Conservation (phyloP, 768 basidiomycete genomes). For the Lactarius psammicola region DNA sequence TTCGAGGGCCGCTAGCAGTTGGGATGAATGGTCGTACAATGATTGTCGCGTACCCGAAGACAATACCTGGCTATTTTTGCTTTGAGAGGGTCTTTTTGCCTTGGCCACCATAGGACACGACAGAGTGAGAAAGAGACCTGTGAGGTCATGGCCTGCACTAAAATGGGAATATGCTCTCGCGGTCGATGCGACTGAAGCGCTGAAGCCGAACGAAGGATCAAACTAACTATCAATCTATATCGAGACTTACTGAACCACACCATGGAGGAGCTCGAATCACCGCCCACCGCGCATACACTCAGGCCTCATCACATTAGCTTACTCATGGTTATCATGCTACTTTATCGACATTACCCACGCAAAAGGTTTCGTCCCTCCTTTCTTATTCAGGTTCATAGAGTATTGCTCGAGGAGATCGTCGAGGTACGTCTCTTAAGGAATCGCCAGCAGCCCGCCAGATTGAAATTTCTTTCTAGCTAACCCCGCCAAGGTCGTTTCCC, state of each 20-base stretch:
- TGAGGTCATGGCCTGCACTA: background rate
- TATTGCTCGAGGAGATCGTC: conserved; percentile 66
- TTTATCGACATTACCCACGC: conserved; percentile 58
- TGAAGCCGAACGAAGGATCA: background rate
- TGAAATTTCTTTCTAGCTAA: conserved; percentile 46
- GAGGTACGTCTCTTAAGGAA: conserved; percentile 46
- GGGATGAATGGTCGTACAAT: background rate
- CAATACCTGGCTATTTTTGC: conserved; percentile 33
- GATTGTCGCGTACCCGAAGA: background rate
- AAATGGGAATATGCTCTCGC: conserved; percentile 8
- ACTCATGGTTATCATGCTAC: conserved; percentile 58
- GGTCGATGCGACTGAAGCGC: background rate
- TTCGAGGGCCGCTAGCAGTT: conserved; percentile 48
- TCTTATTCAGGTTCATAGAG: conserved; percentile 59
- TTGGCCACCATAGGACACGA: conserved; percentile 33
- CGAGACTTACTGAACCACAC: conserved; percentile 7
- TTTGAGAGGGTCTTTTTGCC: conserved; percentile 38
- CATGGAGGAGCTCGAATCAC: conserved; percentile 46
- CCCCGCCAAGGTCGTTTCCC: conserved; percentile 54
- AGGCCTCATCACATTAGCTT: conserved; percentile 76
- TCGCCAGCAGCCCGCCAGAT: conserved; percentile 14
- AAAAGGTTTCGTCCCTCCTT: conserved; percentile 56
- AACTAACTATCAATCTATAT: too few relatives aligned
- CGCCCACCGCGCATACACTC: conserved; percentile 64
- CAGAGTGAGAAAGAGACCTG: background rate